Evolutionary conservation across 371 early-diverging fungal species (phyloP).

Genomic region (Phascolomyces articulosus): DNA sequence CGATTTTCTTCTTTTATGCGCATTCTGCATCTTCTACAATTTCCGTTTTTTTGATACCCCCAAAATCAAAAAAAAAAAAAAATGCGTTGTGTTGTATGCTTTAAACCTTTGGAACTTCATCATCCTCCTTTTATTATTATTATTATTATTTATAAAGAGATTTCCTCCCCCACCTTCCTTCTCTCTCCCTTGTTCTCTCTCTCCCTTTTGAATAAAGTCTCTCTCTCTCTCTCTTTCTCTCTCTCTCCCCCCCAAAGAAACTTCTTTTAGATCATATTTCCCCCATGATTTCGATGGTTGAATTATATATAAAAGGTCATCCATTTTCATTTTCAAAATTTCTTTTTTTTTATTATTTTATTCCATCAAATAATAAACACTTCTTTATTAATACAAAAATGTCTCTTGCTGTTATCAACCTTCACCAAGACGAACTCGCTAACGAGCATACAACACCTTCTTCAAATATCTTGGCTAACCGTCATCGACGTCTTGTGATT

Average conservation of each 20-base stretch:
- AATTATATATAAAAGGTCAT: neutral
- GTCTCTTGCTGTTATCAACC: conserved; percentile 30
- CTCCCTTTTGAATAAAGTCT: neutral
- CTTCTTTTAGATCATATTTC: no score
- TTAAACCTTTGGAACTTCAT: neutral
- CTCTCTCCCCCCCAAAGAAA: no score
- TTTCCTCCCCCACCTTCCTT: neutral
- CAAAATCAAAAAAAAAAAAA: no score
- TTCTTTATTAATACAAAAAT: conserved; percentile 4
- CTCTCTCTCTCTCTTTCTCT: no score
- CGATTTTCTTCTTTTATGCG: conserved; percentile 8
- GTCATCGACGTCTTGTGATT: conserved; percentile 42
- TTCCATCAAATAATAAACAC: neutral
- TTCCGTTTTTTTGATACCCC: no score
- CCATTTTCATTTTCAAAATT: neutral
- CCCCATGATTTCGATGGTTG: no score
- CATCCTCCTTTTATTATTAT: no score
- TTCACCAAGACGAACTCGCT: conserved; percentile 23
- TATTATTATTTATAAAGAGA: no score
- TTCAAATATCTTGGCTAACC: conserved; percentile 8
- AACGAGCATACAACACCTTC: conserved; percentile 6
- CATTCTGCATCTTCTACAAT: conserved; percentile 3
- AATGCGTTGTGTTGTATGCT: no score
- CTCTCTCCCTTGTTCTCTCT: neutral
- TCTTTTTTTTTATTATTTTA: conserved; percentile 8